Evolutionary conservation across 2,329 filamentous ascomycete genomes (phyloP).

Genomic region (Setomelanomma holmii): DNA sequence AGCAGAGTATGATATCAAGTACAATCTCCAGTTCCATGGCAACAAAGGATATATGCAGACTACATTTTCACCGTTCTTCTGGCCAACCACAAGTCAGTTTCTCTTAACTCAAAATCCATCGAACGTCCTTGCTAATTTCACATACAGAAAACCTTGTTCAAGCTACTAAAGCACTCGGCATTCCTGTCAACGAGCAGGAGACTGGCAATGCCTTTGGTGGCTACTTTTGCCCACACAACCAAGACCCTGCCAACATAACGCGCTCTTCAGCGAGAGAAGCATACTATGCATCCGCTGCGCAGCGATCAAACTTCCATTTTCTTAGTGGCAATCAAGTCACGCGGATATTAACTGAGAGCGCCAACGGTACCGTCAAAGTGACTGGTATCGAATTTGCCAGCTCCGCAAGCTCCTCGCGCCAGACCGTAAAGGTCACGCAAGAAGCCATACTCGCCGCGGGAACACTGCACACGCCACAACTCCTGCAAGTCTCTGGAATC

Average conservation of each 20-base stretch:
- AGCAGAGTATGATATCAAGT: conserved; percentile 28
- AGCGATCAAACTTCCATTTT: conserved; percentile 28
- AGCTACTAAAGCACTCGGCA: conserved; percentile 22
- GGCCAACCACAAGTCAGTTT: conserved; percentile 28
- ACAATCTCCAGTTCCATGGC: conserved; percentile 21
- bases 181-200: conserved; percentile 27
- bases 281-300: conserved; percentile 23
- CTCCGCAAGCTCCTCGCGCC: conserved; percentile 14
- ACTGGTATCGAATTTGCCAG: conserved; percentile 28
- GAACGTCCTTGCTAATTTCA: not conserved
- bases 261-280: conserved; percentile 30
- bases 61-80: conserved; percentile 27
- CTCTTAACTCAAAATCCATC: not conserved
- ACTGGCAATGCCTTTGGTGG: conserved; percentile 29
- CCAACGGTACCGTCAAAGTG: conserved; percentile 18
- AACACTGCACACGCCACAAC: conserved; percentile 32
- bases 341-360: conserved; percentile 16
- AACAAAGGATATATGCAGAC: conserved; percentile 24
- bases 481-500: conserved; percentile 38
- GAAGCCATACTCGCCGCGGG: conserved; percentile 37
- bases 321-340: conserved; percentile 23
- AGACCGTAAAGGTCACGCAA: conserved; percentile 23
- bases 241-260: conserved; percentile 15
- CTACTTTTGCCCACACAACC: conserved; percentile 28
- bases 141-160: conserved; percentile 23